Percentiles rank a stretch among this genome's conserved stretches.
These are phyloP conservation scores for Hypsizygus marmoreus DNA, from an alignment of 768 basidiomycete genomes.

Conservation along the genomic window DNA sequence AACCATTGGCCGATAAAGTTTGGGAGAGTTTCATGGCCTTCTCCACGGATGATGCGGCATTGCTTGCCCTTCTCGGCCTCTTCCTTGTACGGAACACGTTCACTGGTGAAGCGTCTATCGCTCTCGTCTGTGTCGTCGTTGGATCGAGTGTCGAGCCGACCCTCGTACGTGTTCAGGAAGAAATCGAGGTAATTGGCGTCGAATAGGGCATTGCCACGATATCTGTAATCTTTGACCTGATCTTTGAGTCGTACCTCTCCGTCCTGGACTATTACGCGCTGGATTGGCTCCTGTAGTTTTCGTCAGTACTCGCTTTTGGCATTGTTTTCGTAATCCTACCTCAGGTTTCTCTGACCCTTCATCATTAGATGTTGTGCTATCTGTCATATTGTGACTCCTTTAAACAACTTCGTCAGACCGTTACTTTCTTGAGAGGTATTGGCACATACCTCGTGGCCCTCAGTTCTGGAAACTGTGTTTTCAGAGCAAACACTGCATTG, in stretches of 20 bases:
- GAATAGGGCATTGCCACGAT: constrained; percentile 15
- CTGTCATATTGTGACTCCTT: too few relatives aligned
- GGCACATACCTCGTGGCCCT: background rate
- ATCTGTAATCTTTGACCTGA: constrained; percentile 22
- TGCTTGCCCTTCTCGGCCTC: constrained; percentile 9
- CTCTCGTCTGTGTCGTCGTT: constrained; percentile 9
- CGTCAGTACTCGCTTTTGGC: too few relatives aligned
- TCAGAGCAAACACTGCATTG: constrained; percentile 10
- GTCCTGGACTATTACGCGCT: background rate
- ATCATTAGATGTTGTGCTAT: too few relatives aligned
- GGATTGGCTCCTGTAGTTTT: too few relatives aligned
- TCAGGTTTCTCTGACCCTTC: background rate
- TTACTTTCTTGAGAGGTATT: constrained; percentile 1
- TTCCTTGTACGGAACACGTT: constrained; percentile 18
- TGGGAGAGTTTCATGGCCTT: constrained; percentile 34
- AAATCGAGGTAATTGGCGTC: constrained; percentile 15
- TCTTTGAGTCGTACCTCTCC: constrained; percentile 13
- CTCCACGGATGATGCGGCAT: constrained; percentile 19
- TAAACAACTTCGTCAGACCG: too few relatives aligned
- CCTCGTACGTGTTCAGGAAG: constrained; percentile 23
- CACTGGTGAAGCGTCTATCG: too few relatives aligned
- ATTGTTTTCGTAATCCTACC: too few relatives aligned
- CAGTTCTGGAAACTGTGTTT: constrained; percentile 13
- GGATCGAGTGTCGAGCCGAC: background rate
- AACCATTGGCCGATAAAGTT: constrained; percentile 35